phyloP scores from a whole-genome alignment of 2,329 filamentous ascomycete species.

The Pseudocercospora crystallina region DNA sequence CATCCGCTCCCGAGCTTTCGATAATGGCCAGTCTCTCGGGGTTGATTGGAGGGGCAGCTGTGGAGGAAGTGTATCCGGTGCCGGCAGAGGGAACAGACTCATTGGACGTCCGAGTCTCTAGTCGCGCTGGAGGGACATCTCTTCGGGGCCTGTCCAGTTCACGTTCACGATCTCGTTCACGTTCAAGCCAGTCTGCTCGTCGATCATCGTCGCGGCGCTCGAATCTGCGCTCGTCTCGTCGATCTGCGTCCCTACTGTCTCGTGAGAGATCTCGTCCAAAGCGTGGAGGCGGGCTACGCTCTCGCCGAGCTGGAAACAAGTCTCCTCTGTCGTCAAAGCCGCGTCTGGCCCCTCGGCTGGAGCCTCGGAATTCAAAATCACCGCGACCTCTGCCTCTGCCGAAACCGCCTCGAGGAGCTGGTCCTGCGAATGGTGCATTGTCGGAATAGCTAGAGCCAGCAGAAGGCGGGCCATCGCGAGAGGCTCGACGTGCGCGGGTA shows the following conservation, averaged over 20 bases:
- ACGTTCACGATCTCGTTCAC: constrained; percentile 41
- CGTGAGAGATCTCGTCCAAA: constrained; percentile 51
- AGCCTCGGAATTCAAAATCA: constrained; percentile 53
- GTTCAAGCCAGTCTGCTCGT: constrained; percentile 39
- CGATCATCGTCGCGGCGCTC: constrained; percentile 46
- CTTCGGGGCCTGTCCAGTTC: constrained; percentile 39
- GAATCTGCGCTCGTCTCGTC: constrained; percentile 46
- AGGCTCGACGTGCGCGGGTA: constrained; percentile 65
- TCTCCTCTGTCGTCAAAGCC: constrained; percentile 50
- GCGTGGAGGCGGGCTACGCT: constrained; percentile 49
- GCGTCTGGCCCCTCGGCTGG: constrained; percentile 47
- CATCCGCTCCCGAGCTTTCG: constrained; percentile 32
- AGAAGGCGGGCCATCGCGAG: constrained; percentile 70
- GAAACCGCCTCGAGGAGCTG: constrained; percentile 37
- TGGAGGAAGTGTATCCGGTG: constrained; percentile 19
- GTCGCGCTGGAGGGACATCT: constrained; percentile 30
- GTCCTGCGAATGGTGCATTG: constrained; percentile 57
- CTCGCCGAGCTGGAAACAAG: constrained; percentile 54
- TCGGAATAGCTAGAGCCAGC: constrained; percentile 72
- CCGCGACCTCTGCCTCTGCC: constrained; percentile 49
- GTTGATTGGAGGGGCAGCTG: constrained; percentile 30
- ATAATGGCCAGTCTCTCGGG: constrained; percentile 35
- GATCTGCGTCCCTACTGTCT: constrained; percentile 38
- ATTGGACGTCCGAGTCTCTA: constrained; percentile 30
- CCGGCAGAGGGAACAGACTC: constrained; percentile 25